Base-by-base conservation (phyloP, 73 alveolate genomes). In the Paramecium sonneborni region DNA sequence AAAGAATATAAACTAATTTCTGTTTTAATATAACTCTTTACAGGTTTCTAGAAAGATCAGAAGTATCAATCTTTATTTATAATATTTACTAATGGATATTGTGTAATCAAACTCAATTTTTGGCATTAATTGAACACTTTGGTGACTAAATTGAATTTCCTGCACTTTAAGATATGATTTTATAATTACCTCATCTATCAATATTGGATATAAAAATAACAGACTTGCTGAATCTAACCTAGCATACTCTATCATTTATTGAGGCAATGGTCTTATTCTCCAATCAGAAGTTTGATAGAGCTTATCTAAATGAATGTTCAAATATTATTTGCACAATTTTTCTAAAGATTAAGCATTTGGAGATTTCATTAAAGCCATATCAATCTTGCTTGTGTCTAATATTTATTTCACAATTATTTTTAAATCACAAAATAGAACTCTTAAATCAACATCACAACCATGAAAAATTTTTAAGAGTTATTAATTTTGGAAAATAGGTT, bases 211-310 rank as follows among this genome's bases (percentile, higher is more conserved):
- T 67, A 88, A 74, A 20, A 35, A 34, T 18, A 88, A 37, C 7
- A 88, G n/a, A 30, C 70, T 39, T 10, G 86, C 26, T 18, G 93
- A 62, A 69, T 88, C 93, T 0, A 69, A 57, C 38, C 93, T 68
- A 11, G 93, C 93, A 88, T 88, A 88, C 6, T 67, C 70, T 24
- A 88, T 41, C 93, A 88, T 88, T 32, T 76, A 30, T 21, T 37
- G 28, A 15, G 88, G 89, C 15, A 88, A 70, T 9, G 93, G 93
- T 69, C 93, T 88, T 67, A 88, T 88, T 69, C 93, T 67, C 93
- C 93, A 88, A 70, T 88, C 93, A 4, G 93, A 88, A 8, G 46
- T 68, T 69, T 88, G 48, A 69, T 88, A 69, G 1, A 79, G 39
- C 18, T 88, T 41, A 46, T 70, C 79, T 5, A 88, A 34, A 32